A percentile compares a stretch with the other conserved stretches of the same genome.
Conservation (phyloP, 2,329 filamentous ascomycete genomes). For the Talaromyces amestolkiae region DNA sequence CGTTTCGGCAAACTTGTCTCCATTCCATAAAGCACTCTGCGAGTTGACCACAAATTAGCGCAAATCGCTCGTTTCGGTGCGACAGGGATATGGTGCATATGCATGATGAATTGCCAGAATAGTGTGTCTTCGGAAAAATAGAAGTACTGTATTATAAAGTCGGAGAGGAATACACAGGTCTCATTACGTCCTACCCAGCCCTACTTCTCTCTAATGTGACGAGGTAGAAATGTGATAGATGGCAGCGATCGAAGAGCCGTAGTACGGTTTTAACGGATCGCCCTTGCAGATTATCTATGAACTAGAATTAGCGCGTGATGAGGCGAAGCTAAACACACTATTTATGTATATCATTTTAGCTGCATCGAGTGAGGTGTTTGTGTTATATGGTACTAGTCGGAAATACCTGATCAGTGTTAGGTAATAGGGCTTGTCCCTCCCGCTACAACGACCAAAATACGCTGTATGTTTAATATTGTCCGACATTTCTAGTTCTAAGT, state of each 20-base stretch:
- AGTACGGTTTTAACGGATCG: neutral
- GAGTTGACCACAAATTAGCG: neutral
- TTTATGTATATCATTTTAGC: neutral
- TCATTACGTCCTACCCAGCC: too few species aligned
- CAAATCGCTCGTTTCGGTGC: neutral
- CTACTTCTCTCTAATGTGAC: neutral
- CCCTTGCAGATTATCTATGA: slow-evolving; percentile 15
- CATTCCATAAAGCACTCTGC: neutral
- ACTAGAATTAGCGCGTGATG: neutral
- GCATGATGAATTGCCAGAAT: neutral
- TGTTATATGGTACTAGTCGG: neutral
- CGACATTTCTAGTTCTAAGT: neutral
- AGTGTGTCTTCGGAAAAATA: neutral
- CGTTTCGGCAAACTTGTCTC: neutral
- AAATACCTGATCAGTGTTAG: neutral
- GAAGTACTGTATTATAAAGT: neutral
- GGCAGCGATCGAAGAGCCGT: neutral
- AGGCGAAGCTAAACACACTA: neutral
- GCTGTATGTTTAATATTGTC: neutral
- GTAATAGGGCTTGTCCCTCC: neutral
- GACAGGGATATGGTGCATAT: neutral
- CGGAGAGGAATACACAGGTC: neutral
- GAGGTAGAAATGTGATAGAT: neutral
- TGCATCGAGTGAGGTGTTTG: neutral
- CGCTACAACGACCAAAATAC: neutral